Evolutionary conservation across 805 yeast genomes (phyloP), one percentile per base, ranked within the genome.

Genomic region (Isabelozyma heimii): DNA sequence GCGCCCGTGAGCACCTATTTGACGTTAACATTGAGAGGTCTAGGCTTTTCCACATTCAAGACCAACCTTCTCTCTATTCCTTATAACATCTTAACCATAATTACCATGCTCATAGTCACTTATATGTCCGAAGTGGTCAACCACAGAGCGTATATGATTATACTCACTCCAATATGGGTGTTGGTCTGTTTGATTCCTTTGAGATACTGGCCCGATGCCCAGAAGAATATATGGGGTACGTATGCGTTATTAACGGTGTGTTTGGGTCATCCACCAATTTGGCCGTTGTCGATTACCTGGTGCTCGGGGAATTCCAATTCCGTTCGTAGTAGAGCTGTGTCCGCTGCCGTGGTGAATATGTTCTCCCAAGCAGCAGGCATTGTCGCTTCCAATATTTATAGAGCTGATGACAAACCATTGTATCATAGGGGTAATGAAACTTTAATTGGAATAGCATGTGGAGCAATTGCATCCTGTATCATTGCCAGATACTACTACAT

Each of bases 261-360:
- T 15, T 59, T 80, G 37, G 77, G 76, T 20, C 69, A 73, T 37
- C 80, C 83, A 0, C 73, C 74, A 40, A 66, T 76, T n/a, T 82
- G 81, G 65, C 80, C 87, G 1, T 63, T 84, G 44, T 67, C 77
- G 50, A 84, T 81, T 26, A 69, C 80, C 26, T 81, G 88, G 83
- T 76, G 82, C 48, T 83, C 90, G 0, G 62, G 79, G 27, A 84
- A 84, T 56, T 76, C 89, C 8, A 79, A 81, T 60, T 73, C 85
- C 1, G 86, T 85, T 26, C 66, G 84, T n/a, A 69, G 81, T 2
- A 70, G 91, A 55, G 80, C 90, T 0, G 82, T 85, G 4, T 76
- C 85, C 12, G 81, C 89, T 0, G 83, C 90, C 0, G 49, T 85
- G 43, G 84, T 80, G 58, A 86, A 85, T 57, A 83, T 84, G 73